Evolutionary conservation across 23 red algal species (phyloP), one percentile per base, ranked within the genome.

Genomic region (Gracilaria domingensis): DNA sequence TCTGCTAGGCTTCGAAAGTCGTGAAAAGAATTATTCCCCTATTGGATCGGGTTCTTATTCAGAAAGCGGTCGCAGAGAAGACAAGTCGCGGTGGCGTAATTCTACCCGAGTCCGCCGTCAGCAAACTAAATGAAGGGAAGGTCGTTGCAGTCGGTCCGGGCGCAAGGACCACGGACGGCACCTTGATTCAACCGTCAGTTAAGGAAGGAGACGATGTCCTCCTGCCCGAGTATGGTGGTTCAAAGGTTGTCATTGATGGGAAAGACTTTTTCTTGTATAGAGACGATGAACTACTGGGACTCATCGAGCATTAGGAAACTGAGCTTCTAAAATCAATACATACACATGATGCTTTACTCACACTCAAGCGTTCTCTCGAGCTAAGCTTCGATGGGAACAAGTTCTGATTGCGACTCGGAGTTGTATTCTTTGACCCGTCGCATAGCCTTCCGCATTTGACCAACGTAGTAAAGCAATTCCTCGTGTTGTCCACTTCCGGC

Each of bases 211-310:
- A 98, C 54, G 87, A 87, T 33, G 96, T 98, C 20, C 82, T 98
- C 48, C 77, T 98, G 18, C 96, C 96, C 21, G 96, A 98, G 66
- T 98, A 93, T 29, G 96, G 96, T 21, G 96, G 96, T 7, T 92
- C 93, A 32, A 89, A 92, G 48, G 91, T 98, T 5, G 88, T 95
- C 56, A 57, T 98, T 24, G 96, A 95, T 45, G 96, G 92, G 35
- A 98, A 98, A 80, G 96, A 98, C 59, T 82, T 98, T 30, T 91
- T 93, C 39, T 84, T 98, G 28, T 98, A 90, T 84, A 89, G 96
- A 66, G 96, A 98, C 65, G 96, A 98, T 28, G 96, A 98, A 24
- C 64, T 98, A 45, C 53, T 98, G 14, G 96, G 90, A 61, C 60
- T 92, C 21, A 84, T 92, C 50, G 33, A 84, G 65, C 73, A 83